Conservation (phyloP, 306 rosid genomes). For the Rosa lucieae region DNA sequence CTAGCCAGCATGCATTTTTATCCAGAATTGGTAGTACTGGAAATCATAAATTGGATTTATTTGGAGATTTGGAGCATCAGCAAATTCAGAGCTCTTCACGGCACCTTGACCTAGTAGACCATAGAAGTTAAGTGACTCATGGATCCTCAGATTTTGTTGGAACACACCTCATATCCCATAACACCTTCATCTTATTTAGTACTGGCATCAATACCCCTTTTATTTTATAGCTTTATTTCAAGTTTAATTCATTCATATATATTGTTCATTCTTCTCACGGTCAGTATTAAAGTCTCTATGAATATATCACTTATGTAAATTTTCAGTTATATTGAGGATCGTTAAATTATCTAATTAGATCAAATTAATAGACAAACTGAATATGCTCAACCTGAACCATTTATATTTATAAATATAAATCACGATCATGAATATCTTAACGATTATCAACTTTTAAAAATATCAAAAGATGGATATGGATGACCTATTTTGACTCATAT, state of each 20-base stretch:
- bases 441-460: no score
- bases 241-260: neutral
- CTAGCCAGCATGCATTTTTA: slow-evolving; percentile 7
- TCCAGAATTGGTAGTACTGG: slow-evolving; percentile 12
- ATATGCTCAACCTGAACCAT: no score
- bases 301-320: no score
- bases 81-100: slow-evolving; percentile 5
- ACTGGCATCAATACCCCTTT: neutral
- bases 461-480: no score
- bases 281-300: no score
- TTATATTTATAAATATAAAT: no score
- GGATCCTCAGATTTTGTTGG: slow-evolving; percentile 14
- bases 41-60: neutral
- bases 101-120: neutral
- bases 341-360: no score
- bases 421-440: no score
- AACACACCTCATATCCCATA: slow-evolving; percentile 17
- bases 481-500: no score
- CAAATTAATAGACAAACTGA: no score
- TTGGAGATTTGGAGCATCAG: slow-evolving; percentile 2
- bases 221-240: neutral
- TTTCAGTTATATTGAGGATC: no score
- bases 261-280: no score
- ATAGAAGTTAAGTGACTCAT: neutral
- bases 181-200: neutral